phyloP scores from a whole-genome alignment of 2,329 filamentous ascomycete species.

The Ustulina deusta region DNA sequence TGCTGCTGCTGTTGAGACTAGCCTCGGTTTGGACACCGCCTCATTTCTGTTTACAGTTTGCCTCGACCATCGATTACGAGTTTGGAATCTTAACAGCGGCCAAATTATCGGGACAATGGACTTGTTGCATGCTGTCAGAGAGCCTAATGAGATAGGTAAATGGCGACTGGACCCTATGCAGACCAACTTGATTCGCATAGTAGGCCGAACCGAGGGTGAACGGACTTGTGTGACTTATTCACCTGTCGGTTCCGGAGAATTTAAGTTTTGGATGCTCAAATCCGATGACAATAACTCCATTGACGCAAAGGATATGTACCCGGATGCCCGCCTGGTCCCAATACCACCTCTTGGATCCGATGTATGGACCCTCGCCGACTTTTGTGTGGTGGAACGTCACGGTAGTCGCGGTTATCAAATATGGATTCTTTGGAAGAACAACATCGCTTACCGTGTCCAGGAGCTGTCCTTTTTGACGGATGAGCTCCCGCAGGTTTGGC shows the following conservation, averaged over 20 bases:
- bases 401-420: slow-evolving; percentile 65
- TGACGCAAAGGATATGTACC: slow-evolving; percentile 78
- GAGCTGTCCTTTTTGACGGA: slow-evolving; percentile 78
- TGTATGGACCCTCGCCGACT: slow-evolving; percentile 85
- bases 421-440: slow-evolving; percentile 89
- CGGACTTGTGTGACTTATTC: slow-evolving; percentile 83
- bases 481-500: slow-evolving; percentile 72
- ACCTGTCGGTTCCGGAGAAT: slow-evolving; percentile 86
- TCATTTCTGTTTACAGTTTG: slow-evolving; percentile 81
- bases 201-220: slow-evolving; percentile 67
- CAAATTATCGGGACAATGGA: slow-evolving; percentile 82
- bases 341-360: slow-evolving; percentile 77
- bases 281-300: slow-evolving; percentile 73
- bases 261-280: slow-evolving; percentile 90
- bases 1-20: slow-evolving; percentile 69
- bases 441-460: slow-evolving; percentile 80
- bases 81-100: slow-evolving; percentile 89
- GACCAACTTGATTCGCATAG: slow-evolving; percentile 78
- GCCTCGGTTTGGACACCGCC: slow-evolving; percentile 62
- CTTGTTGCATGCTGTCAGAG: slow-evolving; percentile 75
- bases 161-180: slow-evolving; percentile 85
- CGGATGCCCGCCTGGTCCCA: slow-evolving; percentile 72
- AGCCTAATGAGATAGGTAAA: slow-evolving; percentile 76
- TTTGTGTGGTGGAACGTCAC: slow-evolving; percentile 70
- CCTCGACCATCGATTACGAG: slow-evolving; percentile 86